A percentile compares a stretch with the other conserved stretches of the same genome.
These are phyloP conservation scores for Polytolypa hystricis DNA, from an alignment of 2,329 filamentous ascomycete genomes.

Conservation along the genomic window DNA sequence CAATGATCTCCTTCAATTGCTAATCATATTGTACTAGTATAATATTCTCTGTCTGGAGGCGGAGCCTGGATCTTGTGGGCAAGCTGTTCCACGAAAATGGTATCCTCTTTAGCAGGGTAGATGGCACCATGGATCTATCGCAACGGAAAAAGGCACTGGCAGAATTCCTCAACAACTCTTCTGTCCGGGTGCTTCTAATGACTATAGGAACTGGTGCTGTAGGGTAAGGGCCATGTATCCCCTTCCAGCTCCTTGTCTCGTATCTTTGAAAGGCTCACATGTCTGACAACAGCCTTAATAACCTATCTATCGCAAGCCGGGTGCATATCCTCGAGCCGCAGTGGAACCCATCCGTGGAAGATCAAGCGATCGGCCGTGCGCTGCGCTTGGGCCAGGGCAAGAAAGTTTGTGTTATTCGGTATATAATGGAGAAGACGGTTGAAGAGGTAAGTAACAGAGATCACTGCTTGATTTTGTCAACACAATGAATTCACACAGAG, in stretches of 20 bases:
- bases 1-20: too few relatives aligned
- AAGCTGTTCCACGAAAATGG: too few relatives aligned
- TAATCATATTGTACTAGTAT: too few relatives aligned
- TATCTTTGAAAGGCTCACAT: background rate
- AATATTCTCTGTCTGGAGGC: too few relatives aligned
- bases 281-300: constrained; percentile 26
- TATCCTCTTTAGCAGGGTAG: too few relatives aligned
- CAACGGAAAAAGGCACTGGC: too few relatives aligned
- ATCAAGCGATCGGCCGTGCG: constrained; percentile 41
- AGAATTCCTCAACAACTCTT: too few relatives aligned
- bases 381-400: constrained; percentile 37
- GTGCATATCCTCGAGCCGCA: constrained; percentile 45
- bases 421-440: constrained; percentile 33
- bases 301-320: constrained; percentile 38
- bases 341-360: constrained; percentile 45
- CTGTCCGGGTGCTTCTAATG: constrained; percentile 38
- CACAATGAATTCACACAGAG: too few relatives aligned
- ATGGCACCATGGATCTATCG: too few relatives aligned
- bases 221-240: too few relatives aligned
- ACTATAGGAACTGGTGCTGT: constrained; percentile 42
- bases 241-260: constrained; percentile 1
- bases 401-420: constrained; percentile 36
- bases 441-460: constrained; percentile 39
- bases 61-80: too few relatives aligned
- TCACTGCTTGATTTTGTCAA: too few relatives aligned